Evolutionary conservation across 2,329 filamentous ascomycete species (phyloP), one percentile per base, ranked within the genome.

Genomic region (Fusarium buharicum): DNA sequence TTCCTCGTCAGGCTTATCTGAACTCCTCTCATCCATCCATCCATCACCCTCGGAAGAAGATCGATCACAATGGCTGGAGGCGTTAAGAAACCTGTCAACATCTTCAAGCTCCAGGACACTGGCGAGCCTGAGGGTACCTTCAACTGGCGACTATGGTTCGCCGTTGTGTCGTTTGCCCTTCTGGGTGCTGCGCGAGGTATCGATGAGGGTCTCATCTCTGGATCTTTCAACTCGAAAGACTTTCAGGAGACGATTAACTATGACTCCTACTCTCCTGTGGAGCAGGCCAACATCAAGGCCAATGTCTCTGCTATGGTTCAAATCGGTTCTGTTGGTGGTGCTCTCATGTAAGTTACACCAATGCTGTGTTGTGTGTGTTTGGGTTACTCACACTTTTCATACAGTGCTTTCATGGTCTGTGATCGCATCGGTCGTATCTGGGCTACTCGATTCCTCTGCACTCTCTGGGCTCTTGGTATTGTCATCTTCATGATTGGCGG

Each of bases 221-320:
- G 89, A 1, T 88, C 89, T 13, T 87, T 90, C 74, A 85, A 86
- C 70, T 86, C 86, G n/a, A 79, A 82, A 62, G 80, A 87, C 47
- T 91, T 91, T 73, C 82, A 88, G 65, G 64, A 73, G 1, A 80
- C 80, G 30, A 89, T 91, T 71, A 69, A 85, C 64, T 85, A 87
- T 59, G 75, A 79, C 6, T 77, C 79, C 2, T 86, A 87, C 68
- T 78, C 75, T 40, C 67, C 75, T 0, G 77, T 81, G 4, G 81
- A 85, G 41, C 79, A 84, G 70, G 87, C 89, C 59, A 87, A 90
- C 73, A 87, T 89, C 77, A 87, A 90, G 75, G 87, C 84, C 66
- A 93, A 93, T 74, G 89, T 93, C 51, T 89, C 90, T 2, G 85
- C 89, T 43, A 93, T 93, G 90, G 90, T 93, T 0, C 90, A 93